Base-by-base conservation (phyloP, 208 protist species). In the Acanthamoeba castellanii region DNA sequence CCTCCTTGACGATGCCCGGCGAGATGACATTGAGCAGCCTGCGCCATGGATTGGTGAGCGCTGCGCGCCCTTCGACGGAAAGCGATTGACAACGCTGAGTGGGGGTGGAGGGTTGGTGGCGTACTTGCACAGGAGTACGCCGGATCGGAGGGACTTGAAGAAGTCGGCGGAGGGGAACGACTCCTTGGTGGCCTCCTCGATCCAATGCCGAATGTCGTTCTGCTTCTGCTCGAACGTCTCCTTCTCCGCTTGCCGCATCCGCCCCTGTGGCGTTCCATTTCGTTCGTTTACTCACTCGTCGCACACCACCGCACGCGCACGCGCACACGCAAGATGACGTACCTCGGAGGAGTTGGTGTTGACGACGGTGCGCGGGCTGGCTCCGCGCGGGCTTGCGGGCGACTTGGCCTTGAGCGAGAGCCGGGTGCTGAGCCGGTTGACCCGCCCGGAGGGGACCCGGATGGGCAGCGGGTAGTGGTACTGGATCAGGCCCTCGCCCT, bases 111-210 rank as follows among this genome's bases (percentile, higher is more conserved):
- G 7, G 20, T 9, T 18, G 59, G 45, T 13, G 57, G 27, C 85
- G 52, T 92, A 93, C 88, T 93, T 93, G 88, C 88, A 93, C 30
- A 93, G 34, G 59, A 93, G 61, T 7, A 93, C 88, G 50, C 88
- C 88, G 22, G 59, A 76, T 2, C 61, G 52, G 20, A 93, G n/a
- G 30, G 88, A 68, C 37, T 76, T 8, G 47, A 76, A 50, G 47
- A 93, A 93, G 61, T 93, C 88, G 37, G 52, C 20, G 25, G 55
- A 70, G 34, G 88, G 59, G 88, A 93, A 93, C 22, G 52, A 30
- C 66, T 93, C 88, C 37, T 50, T 42, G 27, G 66, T 70, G 20
- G 47, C 55, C 14, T 22, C 61, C 18, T 93, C 88, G 34, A 93
- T 93, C 88, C 88, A 93, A 13, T 78, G n/a, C 25, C 88, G 88